These are phyloP conservation scores for Litchi chinensis DNA, from an alignment of 345 rosid genomes.

Conservation along the genomic window DNA sequence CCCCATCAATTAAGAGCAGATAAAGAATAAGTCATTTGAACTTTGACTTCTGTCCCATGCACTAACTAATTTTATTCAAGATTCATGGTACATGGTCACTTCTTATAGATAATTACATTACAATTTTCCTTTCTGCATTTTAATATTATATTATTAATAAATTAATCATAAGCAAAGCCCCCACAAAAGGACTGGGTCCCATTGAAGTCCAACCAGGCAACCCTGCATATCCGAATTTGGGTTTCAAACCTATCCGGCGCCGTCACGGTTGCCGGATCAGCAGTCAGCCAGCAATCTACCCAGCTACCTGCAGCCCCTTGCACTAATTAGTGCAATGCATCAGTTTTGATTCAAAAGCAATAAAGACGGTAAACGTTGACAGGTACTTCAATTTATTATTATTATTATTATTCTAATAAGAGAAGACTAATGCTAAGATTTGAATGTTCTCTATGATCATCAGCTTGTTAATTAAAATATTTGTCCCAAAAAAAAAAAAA, in stretches of 20 bases:
- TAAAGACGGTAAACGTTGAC: too few species aligned
- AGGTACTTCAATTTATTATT: too few species aligned
- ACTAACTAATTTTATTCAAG: neutral
- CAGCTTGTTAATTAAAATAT: too few species aligned
- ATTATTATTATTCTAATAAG: neutral
- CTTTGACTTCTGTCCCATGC: neutral
- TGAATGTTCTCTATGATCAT: neutral
- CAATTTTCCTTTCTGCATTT: neutral
- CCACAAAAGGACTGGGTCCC: slow-evolving; percentile 17
- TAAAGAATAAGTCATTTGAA: too few species aligned
- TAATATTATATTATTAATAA: neutral
- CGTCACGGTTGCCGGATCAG: neutral
- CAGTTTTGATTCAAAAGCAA: too few species aligned
- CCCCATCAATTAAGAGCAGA: neutral
- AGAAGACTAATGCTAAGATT: neutral
- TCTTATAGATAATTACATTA: neutral
- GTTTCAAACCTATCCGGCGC: neutral
- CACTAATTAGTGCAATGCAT: neutral
- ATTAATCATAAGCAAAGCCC: slow-evolving; percentile 16
- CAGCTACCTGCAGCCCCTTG: neutral
- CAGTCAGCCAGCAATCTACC: neutral
- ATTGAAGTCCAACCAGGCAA: neutral
- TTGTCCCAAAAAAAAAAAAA: neutral
- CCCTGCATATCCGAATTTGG: neutral
- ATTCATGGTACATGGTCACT: slow-evolving; percentile 36